Evolutionary conservation across 225 moss, liverwort and hornwort genomes (phyloP), one percentile per base, ranked within the genome.

Genomic region (Lunularia cruciata): DNA sequence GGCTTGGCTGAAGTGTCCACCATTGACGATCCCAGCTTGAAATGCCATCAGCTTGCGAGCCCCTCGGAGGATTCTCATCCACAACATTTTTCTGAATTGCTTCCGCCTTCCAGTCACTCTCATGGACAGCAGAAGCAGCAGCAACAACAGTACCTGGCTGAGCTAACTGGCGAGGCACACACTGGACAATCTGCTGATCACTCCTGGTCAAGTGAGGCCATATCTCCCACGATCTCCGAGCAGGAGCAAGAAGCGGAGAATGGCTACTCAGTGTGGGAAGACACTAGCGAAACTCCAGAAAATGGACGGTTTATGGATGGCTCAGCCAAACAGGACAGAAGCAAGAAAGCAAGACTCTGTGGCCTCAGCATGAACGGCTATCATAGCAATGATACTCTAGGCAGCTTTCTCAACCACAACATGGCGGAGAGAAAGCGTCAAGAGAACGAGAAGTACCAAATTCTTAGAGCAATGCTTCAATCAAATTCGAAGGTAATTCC

Each of bases 151-250:
- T 40, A 28, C 35, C 59, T 74, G 18, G 28, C 66, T 7, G 59
- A 67, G 14, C 18, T 47, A 19, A 49, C 31, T 20, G 69, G 69
- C 28, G 57, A 69, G 57, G 49, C 57, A 5, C 48, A 51, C 36
- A 49, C 48, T 26, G 57, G 25, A 20, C 67, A 67, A 12, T 68
- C 67, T 3, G 59, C 25, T 33, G 47, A 76, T 43, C 69, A 54
- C n/a, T 76, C 62, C 3, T 70, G 69, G 69, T 69, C 75, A 4
- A 76, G 69, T 26, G 69, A 70, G 58, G 54, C 71, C 20, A 60
- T 76, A 16, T 55, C 69, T 40, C 51, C 62, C 22, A 45, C 75
- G 1, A 33, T 70, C 6, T 75, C 61, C 31, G 47, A 57, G 70
- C 70, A 56, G 42, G 70, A 70, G 54, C 70, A 64, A 23, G 70